Conservation (phyloP, 257 asterid genomes). For the Primulina eburnea region DNA sequence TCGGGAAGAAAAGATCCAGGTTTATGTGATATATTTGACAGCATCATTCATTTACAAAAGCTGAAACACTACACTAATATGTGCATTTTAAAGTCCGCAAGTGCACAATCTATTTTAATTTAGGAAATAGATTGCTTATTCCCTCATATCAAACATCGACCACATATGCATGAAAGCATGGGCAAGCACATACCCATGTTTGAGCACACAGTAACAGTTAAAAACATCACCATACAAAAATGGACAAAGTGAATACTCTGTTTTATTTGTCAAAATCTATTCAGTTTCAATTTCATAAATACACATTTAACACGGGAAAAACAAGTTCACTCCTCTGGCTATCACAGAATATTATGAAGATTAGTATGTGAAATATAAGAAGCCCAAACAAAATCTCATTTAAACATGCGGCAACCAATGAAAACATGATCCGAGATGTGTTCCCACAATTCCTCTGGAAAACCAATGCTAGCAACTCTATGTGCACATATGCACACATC, state of each 20-base stretch:
- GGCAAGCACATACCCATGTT: not conserved
- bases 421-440: not conserved
- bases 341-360: too few relatives aligned
- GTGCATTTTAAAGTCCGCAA: too few relatives aligned
- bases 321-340: too few relatives aligned
- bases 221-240: not conserved
- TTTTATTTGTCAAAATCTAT: not conserved
- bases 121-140: slow-evolving; percentile 3
- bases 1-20: not conserved
- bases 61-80: not conserved
- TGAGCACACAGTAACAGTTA: not conserved
- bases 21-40: not conserved
- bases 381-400: not conserved
- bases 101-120: not conserved
- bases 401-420: not conserved
- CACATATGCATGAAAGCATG: slow-evolving; percentile 1
- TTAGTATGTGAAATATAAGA: not conserved
- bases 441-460: slow-evolving; percentile 5
- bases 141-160: too few relatives aligned
- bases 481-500: not conserved
- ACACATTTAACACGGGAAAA: not conserved
- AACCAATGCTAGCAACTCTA: not conserved
- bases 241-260: not conserved
- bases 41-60: not conserved
- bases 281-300: not conserved